These are phyloP conservation scores for Eucommia ulmoides DNA, from an alignment of 257 asterid genomes.

Conservation along the genomic window DNA sequence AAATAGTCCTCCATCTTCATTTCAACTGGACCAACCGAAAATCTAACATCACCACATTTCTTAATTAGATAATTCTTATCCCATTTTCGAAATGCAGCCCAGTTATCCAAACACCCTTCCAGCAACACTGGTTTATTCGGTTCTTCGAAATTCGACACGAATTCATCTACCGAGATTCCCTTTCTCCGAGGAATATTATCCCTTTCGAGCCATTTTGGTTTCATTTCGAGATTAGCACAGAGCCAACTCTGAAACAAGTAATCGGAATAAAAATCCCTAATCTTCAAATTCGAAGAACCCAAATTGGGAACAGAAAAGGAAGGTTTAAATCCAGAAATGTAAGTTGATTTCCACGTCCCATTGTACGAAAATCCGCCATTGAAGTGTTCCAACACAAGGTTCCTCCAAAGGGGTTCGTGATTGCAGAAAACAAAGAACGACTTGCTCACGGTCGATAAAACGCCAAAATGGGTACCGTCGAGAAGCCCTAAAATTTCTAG, in stretches of 20 bases:
- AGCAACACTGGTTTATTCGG: slow-evolving; percentile 74
- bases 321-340: slow-evolving; percentile 13
- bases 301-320: slow-evolving; percentile 16
- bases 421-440: slow-evolving; percentile 84
- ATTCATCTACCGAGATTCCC: slow-evolving; percentile 64
- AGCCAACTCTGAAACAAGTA: slow-evolving; percentile 97
- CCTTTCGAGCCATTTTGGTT: slow-evolving; percentile 78
- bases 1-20: slow-evolving; percentile 65
- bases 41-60: slow-evolving; percentile 44
- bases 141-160: slow-evolving; percentile 66
- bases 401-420: slow-evolving; percentile 92
- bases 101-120: slow-evolving; percentile 71
- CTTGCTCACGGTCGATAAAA: slow-evolving; percentile 74
- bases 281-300: slow-evolving; percentile 23
- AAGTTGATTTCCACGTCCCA: slow-evolving; percentile 68
- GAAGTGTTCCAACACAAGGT: slow-evolving; percentile 50
- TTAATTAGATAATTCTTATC: slow-evolving; percentile 50
- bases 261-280: slow-evolving; percentile 87
- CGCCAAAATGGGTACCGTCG: slow-evolving; percentile 51
- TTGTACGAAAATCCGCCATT: slow-evolving; percentile 47
- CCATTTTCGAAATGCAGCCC: slow-evolving; percentile 76
- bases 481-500: slow-evolving; percentile 72
- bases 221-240: slow-evolving; percentile 98
- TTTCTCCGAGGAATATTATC: slow-evolving; percentile 65
- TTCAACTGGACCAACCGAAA: slow-evolving; percentile 77